Evolutionary conservation across 345 rosid genomes (phyloP), one percentile per base, ranked within the genome.

Genomic region (Rhizophora apiculata): DNA sequence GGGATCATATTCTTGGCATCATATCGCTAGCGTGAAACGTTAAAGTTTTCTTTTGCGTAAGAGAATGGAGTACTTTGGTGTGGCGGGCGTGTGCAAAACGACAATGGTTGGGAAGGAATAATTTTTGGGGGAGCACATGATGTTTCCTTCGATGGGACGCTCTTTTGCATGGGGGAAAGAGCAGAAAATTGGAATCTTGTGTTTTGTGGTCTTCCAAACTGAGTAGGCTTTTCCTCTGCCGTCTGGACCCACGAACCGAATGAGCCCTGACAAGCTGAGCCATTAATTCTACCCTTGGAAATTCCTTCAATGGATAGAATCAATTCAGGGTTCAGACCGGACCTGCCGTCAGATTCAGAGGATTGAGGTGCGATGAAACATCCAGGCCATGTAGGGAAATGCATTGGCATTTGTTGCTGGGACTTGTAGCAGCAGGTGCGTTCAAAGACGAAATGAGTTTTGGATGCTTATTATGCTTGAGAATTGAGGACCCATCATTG

Each of bases 81-180:
- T 60, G 32, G 30, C 62, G 80, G 73, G 60, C n/a, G 56, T 57
- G 36, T 20, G 65, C 78, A 62, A 73, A 68, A 73, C 52, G 81
- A 81, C 86, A 81, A 69, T 27, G 22, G 57, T 63, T 27, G 34
- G 68, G 77, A 81, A 74, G 24, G 82, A 68, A 83, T 75, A 65
- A 60, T 71, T 68, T 68, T 79, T 62, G 68, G 76, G 74, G 70
- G 52, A 65, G 29, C 67, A 73, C 63, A 10, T 10, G 46, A 39
- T 43, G 16, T 11, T 43, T 43, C 15, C 34, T 64, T 8, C 62
- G 64, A 36, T 71, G 49, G 54, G 65, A 62, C 29, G 8, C 20
- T 67, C 57, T 9, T 8, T 6, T 27, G n/a, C n/a, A 36, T 11
- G 52, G 65, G 13, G 46, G 66, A 68, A 64, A 71, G 48, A 68